Percentiles rank a stretch among this genome's conserved stretches.
Evolutionary conservation across 208 protist genomes (phyloP).

Genomic region (Leishmania arabica): DNA sequence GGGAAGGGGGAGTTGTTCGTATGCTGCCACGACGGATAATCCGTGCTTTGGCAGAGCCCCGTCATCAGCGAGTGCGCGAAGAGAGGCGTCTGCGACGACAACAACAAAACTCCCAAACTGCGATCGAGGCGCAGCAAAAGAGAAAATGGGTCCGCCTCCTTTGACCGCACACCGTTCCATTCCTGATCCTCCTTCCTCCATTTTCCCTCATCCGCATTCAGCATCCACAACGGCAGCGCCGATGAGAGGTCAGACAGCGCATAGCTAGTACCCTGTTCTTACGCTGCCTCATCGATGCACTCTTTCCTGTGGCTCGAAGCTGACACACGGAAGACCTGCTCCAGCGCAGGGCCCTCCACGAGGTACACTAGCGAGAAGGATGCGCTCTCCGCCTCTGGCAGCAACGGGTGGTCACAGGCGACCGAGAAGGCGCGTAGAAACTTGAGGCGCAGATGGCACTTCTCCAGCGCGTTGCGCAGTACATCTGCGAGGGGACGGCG

Average conservation of each 20-base stretch:
- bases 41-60: not conserved
- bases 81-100: not conserved
- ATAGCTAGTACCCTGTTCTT: not conserved
- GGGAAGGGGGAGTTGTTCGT: not conserved
- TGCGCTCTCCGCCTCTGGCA: conserved; percentile 49
- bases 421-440: conserved; percentile 69
- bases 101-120: too few relatives aligned
- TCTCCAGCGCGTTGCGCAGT: conserved; percentile 45
- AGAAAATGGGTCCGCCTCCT: not conserved
- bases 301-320: conserved; percentile 1
- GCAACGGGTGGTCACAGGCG: conserved; percentile 65
- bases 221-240: not conserved
- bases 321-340: conserved; percentile 25
- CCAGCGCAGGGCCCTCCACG: conserved; percentile 51
- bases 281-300: not conserved
- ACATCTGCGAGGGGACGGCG: conserved; percentile 38
- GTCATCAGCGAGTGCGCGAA: not conserved
- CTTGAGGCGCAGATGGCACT: conserved; percentile 50
- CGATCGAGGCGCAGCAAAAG: not conserved
- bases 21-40: not conserved
- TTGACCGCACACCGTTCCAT: not conserved
- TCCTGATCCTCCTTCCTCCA: not conserved
- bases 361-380: conserved; percentile 72
- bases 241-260: too few relatives aligned
- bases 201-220: not conserved